These are phyloP conservation scores for Lentinula detonsa DNA, from an alignment of 768 basidiomycete genomes.

Conservation along the genomic window DNA sequence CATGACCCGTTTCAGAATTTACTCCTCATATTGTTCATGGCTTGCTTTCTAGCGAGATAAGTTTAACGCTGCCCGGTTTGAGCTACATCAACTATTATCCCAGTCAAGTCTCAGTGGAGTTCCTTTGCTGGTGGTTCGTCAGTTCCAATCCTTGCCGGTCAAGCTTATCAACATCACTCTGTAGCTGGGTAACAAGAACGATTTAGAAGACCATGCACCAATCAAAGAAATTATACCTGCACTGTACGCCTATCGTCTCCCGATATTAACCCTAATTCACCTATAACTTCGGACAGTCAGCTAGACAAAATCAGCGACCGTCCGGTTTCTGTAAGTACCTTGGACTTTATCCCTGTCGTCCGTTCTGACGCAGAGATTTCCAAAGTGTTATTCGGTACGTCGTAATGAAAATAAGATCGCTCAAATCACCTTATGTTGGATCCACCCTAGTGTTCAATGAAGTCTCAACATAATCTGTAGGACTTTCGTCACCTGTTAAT, in stretches of 20 bases:
- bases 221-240: constrained; percentile 48
- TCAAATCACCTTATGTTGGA: background rate
- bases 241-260: background rate
- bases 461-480: constrained; percentile 89
- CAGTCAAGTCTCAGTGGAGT: constrained; percentile 64
- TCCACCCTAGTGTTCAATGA: constrained; percentile 91
- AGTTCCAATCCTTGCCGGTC: background rate
- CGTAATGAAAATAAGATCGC: background rate
- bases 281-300: constrained; percentile 35
- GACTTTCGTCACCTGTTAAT: constrained; percentile 17
- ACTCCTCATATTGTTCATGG: background rate
- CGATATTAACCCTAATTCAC: background rate
- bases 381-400: constrained; percentile 75
- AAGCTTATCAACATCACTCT: background rate
- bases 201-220: constrained; percentile 65
- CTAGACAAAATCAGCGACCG: constrained; percentile 75
- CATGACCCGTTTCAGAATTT: constrained; percentile 18
- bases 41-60: constrained; percentile 55
- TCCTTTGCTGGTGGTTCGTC: constrained; percentile 73
- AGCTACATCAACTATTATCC: constrained; percentile 72
- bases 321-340: constrained; percentile 72
- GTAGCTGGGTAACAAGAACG: constrained; percentile 92
- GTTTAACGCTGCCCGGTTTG: constrained; percentile 78
- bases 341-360: background rate
- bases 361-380: background rate